Evolutionary conservation across 257 asterid species (phyloP).

Genomic region (Scutellaria baicalensis): DNA sequence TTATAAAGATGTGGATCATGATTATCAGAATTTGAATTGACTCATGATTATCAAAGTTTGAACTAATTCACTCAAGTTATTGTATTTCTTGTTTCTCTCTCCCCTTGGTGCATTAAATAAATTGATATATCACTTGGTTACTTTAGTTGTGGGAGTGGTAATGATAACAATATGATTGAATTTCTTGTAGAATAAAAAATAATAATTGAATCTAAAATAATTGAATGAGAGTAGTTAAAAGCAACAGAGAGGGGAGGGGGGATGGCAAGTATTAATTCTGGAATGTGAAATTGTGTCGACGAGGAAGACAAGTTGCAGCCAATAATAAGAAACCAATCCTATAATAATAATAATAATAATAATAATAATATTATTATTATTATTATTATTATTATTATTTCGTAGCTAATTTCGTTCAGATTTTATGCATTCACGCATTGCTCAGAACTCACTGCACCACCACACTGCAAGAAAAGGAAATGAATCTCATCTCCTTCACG

Average conservation of each 20-base stretch:
- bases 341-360: too few relatives aligned
- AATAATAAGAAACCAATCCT: not conserved
- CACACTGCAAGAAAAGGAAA: constrained; percentile 1
- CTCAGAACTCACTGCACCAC: not conserved
- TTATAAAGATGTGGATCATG: too few relatives aligned
- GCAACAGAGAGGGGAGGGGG: not conserved
- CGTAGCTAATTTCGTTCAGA: not conserved
- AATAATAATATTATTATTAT: too few relatives aligned
- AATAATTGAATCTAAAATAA: too few relatives aligned
- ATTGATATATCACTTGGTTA: too few relatives aligned
- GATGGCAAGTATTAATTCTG: not conserved
- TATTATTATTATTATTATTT: too few relatives aligned
- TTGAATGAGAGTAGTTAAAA: not conserved
- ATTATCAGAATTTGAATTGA: too few relatives aligned
- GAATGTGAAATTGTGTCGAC: not conserved
- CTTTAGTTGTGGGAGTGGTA: too few relatives aligned
- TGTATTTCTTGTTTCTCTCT: too few relatives aligned
- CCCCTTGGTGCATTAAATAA: too few relatives aligned
- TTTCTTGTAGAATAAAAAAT: not conserved
- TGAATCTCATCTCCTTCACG: not conserved
- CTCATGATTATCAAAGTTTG: too few relatives aligned
- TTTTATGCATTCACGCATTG: constrained; percentile 1
- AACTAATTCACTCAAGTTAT: too few relatives aligned
- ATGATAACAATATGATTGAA: not conserved
- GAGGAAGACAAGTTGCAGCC: not conserved